Evolutionary conservation across 805 yeast species (phyloP), one percentile per base, ranked within the genome.

Genomic region (Clavispora santaluciae): DNA sequence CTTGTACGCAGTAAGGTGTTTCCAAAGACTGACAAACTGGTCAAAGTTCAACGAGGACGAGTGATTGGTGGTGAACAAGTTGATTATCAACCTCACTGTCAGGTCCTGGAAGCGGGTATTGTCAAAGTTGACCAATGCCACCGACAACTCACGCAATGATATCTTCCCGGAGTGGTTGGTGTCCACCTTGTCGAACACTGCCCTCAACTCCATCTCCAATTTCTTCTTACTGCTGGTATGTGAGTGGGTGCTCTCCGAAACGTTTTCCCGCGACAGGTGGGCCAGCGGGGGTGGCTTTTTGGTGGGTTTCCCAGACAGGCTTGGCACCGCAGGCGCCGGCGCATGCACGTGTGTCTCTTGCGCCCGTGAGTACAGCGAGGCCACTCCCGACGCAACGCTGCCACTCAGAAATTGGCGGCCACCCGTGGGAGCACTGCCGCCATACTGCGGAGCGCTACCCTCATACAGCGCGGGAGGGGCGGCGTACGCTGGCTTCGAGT

Each of bases 1-100:
- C 42, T 81, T 74, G 78, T 86, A 83, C 36, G 83, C 83, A 16
- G 77, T 66, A 33, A 83, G 63, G 49, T 82, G 80, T 53, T 80
- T 78, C 86, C 87, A 81, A 41, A 83, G 63, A 44, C 79, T 78
- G 39, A 75, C 76, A 52, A 83, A 83, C 59, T 83, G 89, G 36
- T 72, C 77, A 47, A 78, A 79, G 36, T 73, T 70, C 39, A 66
- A 51, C 6, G 55, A 53, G 5, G 55, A 44, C 9, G 55, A 49
- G 21, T 48, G 52, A 18, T 57, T 40, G 18, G 50, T 46, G 49
- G 80, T 81, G 56, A 83, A 82, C 53, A 83, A 60, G 53, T 75
- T 72, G 45, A 82, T 75, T 83, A 83, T 81, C 25, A 82, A 61
- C 38, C 67, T 56, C 28, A 83, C 75, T 1, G 89, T 81, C 20